Percentiles rank a stretch among this genome's conserved stretches.
Conservation (phyloP, 1,284 basidiomycete genomes). For the Wallemia hederae region DNA sequence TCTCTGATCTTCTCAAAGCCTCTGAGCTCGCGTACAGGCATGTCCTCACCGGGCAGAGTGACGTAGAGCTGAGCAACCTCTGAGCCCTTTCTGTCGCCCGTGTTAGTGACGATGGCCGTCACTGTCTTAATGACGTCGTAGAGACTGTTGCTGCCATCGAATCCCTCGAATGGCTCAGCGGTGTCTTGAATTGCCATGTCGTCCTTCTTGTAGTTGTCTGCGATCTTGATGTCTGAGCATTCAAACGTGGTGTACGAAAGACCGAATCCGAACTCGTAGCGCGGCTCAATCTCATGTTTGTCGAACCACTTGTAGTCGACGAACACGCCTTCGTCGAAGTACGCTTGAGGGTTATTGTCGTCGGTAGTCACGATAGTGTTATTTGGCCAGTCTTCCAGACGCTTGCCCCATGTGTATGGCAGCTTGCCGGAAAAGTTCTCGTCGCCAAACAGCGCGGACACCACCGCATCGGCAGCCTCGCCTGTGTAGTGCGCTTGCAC, state of each 20-base stretch:
- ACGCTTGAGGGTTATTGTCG: conserved; percentile 7
- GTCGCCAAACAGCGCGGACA: conserved; percentile 36
- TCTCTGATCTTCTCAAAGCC: conserved; percentile 15
- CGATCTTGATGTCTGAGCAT: background rate
- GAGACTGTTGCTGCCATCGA: background rate
- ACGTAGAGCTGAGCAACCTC: conserved; percentile 8
- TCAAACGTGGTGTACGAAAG: background rate
- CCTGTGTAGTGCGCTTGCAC: conserved; percentile 38
- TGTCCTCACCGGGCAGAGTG: conserved; percentile 14
- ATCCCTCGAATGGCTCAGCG: background rate
- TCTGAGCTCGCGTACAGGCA: conserved; percentile 15
- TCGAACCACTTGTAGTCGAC: conserved; percentile 58
- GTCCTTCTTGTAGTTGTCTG: background rate
- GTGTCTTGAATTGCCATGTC: background rate
- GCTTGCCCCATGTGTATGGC: conserved; percentile 52
- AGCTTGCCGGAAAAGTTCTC: conserved; percentile 45
- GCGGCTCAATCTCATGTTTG: conserved; percentile 27
- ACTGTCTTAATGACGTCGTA: background rate
- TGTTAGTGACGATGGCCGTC: background rate
- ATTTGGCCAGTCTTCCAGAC: conserved; percentile 28
- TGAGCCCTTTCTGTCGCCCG: background rate
- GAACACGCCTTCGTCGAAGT: conserved; percentile 23
- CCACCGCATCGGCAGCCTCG: conserved; percentile 40
- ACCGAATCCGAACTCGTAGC: conserved; percentile 15
- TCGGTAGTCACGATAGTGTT: conserved; percentile 7